phyloP scores from a whole-genome alignment of 306 rosid genomes.

The Lagenaria siceraria region DNA sequence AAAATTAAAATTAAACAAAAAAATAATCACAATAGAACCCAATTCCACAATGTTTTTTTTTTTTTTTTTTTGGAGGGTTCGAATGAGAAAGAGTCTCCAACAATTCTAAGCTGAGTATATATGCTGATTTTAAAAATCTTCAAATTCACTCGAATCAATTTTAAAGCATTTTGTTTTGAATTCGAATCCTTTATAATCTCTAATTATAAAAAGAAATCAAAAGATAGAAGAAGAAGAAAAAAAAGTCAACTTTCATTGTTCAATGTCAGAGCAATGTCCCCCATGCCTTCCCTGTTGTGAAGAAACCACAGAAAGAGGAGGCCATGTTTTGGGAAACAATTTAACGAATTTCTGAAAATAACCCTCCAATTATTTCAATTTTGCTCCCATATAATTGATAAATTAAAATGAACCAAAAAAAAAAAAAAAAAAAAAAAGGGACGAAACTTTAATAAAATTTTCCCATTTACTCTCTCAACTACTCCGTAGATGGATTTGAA shows the following conservation, averaged over 20 bases:
- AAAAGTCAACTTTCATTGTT: conserved; percentile 1
- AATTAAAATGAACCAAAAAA: too few relatives aligned
- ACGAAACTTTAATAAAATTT: background rate
- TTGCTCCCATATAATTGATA: background rate
- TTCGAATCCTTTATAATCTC: background rate
- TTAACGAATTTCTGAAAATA: background rate
- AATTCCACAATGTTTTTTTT: conserved; percentile 18
- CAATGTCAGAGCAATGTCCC: background rate
- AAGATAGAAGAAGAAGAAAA: background rate
- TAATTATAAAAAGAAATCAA: background rate
- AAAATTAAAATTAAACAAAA: background rate
- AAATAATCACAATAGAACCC: conserved; percentile 14
- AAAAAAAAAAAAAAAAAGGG: too few relatives aligned
- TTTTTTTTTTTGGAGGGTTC: background rate
- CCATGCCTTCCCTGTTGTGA: background rate
- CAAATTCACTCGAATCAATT: conserved; percentile 7
- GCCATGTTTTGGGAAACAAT: background rate
- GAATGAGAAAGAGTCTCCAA: conserved; percentile 15
- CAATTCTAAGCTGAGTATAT: conserved; percentile 4
- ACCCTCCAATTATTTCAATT: background rate
- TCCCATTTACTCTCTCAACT: conserved; percentile 12
- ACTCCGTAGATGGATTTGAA: background rate
- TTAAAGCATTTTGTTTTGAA: background rate
- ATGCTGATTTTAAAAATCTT: conserved; percentile 13
- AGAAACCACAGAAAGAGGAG: background rate